Evolutionary conservation across 495 filamentous ascomycete species (phyloP).

Genomic region (Bryoglossum gracile): DNA sequence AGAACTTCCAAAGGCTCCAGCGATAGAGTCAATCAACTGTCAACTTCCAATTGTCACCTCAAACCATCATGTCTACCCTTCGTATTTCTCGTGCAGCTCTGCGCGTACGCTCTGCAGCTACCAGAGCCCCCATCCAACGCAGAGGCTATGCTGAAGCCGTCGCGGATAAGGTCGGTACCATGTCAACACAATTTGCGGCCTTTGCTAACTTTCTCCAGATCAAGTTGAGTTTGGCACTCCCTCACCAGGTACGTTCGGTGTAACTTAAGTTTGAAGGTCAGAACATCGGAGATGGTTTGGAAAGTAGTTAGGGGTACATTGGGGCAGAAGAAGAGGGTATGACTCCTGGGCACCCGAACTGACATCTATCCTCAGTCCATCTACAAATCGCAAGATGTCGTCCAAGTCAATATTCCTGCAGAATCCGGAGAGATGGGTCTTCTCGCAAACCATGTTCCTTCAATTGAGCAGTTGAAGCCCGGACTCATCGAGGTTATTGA

Average conservation of each 20-base stretch:
- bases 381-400: conserved; percentile 57
- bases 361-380: conserved; percentile 42
- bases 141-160: conserved; percentile 93
- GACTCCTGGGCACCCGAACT: conserved; percentile 18
- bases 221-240: conserved; percentile 92
- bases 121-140: conserved; percentile 65
- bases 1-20: too few species aligned
- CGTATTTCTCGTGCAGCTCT: conserved; percentile 83
- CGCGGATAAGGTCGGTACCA: conserved; percentile 56
- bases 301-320: neutral
- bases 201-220: conserved; percentile 50
- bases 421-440: conserved; percentile 99
- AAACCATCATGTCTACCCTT: conserved; percentile 77
- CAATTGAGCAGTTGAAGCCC: conserved; percentile 97
- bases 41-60: conserved; percentile 47
- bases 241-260: conserved; percentile 78
- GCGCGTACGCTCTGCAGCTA: conserved; percentile 62
- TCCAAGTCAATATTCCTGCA: conserved; percentile 98
- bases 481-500: conserved; percentile 93
- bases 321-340: neutral
- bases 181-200: conserved; percentile 21
- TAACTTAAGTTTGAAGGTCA: neutral
- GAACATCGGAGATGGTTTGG: neutral
- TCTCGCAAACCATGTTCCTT: conserved; percentile 96
- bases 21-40: too few species aligned